Evolutionary conservation across 1,284 basidiomycete species (phyloP).

Genomic region (Xanthoconium separans): DNA sequence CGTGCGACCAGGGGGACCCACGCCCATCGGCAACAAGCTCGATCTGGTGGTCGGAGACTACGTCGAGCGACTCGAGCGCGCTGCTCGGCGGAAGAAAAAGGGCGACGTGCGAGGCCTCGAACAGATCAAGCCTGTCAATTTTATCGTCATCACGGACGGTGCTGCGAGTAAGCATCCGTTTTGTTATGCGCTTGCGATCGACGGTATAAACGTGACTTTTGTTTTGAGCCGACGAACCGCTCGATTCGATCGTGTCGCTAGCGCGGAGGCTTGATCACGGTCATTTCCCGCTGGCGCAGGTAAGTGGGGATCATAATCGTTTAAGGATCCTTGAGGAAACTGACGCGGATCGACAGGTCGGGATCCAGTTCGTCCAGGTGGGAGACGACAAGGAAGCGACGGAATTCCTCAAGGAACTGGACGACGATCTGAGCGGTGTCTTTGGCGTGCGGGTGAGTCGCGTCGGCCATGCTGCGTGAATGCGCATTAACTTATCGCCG

Average conservation of each 20-base stretch:
- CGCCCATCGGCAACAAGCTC: conserved; percentile 50
- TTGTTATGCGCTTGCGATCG: neutral
- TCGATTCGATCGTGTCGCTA: conserved; percentile 46
- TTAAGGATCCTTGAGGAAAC: neutral
- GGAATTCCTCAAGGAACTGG: conserved; percentile 45
- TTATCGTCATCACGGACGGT: conserved; percentile 64
- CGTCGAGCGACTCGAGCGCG: conserved; percentile 42
- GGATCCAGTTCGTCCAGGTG: conserved; percentile 65
- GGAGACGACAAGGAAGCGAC: conserved; percentile 46
- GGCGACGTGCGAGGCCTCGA: conserved; percentile 33
- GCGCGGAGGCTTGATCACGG: conserved; percentile 49
- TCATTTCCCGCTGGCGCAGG: conserved; percentile 54
- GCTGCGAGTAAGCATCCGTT: conserved; percentile 44
- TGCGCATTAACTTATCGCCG: neutral
- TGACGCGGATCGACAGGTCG: conserved; percentile 35
- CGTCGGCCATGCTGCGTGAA: neutral
- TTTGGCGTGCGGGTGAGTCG: conserved; percentile 37
- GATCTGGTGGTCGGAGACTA: conserved; percentile 48
- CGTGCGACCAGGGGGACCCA: conserved; percentile 44
- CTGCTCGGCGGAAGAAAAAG: conserved; percentile 29
- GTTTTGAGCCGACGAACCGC: conserved; percentile 48
- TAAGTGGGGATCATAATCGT: conserved; percentile 16
- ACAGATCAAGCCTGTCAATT: conserved; percentile 55
- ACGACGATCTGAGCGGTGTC: conserved; percentile 42
- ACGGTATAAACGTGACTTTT: neutral